These are phyloP conservation scores for Triticum timopheevii DNA, from an alignment of 176 grass and related monocot species.

Conservation along the genomic window DNA sequence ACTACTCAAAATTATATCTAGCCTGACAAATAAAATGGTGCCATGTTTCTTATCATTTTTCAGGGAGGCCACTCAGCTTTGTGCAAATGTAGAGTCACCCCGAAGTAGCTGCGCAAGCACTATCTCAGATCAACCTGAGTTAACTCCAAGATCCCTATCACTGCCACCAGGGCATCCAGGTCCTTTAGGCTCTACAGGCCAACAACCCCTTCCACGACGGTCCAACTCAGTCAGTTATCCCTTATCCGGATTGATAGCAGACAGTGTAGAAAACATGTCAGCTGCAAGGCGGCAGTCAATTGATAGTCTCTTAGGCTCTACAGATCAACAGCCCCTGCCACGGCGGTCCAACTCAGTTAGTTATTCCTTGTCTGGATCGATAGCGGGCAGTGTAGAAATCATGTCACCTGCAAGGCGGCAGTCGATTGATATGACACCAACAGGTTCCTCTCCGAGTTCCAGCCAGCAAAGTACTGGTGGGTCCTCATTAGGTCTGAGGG, in stretches of 20 bases:
- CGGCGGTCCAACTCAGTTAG: conserved; percentile 29
- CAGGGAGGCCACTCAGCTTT: conserved; percentile 46
- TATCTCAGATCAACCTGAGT: conserved; percentile 29
- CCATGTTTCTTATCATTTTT: background rate
- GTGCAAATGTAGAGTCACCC: conserved; percentile 29
- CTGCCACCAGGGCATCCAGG: conserved; percentile 38
- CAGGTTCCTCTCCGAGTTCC: conserved; percentile 20
- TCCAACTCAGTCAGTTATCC: conserved; percentile 42
- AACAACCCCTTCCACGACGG: conserved; percentile 1
- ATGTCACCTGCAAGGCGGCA: background rate
- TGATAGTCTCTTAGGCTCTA: conserved; percentile 8
- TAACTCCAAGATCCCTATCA: conserved; percentile 36
- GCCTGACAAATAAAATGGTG: background rate
- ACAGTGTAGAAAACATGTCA: conserved; percentile 12
- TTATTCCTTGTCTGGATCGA: background rate
- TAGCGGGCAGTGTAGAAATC: conserved; percentile 11
- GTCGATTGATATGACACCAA: conserved; percentile 13
- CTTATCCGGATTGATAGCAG: background rate
- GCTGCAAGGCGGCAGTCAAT: background rate
- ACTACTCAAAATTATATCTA: background rate
- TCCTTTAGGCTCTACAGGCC: conserved; percentile 3
- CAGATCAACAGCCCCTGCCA: conserved; percentile 18
- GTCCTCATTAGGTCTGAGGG: conserved; percentile 6
- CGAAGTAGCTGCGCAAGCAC: conserved; percentile 35
- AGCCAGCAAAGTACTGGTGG: conserved; percentile 22